Evolutionary conservation across 257 asterid genomes (phyloP), one percentile per base, ranked within the genome.

Genomic region (Henckelia pumila): DNA sequence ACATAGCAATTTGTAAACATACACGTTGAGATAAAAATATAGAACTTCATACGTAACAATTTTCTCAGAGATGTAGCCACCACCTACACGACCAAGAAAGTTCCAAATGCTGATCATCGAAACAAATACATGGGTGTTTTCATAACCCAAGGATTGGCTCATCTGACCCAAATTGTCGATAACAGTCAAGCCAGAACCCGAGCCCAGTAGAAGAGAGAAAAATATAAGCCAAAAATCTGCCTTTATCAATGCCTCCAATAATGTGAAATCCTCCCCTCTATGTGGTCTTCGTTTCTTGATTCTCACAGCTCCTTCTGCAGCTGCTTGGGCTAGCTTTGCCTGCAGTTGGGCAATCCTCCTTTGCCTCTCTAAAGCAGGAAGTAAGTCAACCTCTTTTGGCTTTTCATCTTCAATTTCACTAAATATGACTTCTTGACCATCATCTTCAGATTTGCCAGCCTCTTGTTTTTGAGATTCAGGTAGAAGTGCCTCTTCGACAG

Each of bases 31-130:
- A 13, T 14, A 3, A 3, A 4, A 14, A 13, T 44, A 44, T 44
- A 44, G 13, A 28, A 16, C 58, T 8, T 19, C 17, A 33, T 69
- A 82, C 87, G 76, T 77, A 73, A 80, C 88, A 44, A 82, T 78
- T 73, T 58, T 77, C 73, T 82, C 88, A 16, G 88, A 82, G 57
- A 82, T 70, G 83, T 69, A 82, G 32, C 88, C 88, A 5, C 88
- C 88, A n/a, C 85, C 85, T 59, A 82, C 52, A 7, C 85, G 88
- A 65, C 88, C 88, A 13, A 80, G 77, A 70, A 82, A 82, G 81
- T 82, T 82, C 88, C 88, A 82, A 63, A 82, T 82, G 78, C 88
- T 80, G 75, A 79, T 75, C 85, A 82, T 79, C 71, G 88, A 82
- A 71, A 82, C 88, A 64, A 79, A 82, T 47, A 80, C 83, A 64